Percentiles rank a stretch among this genome's conserved stretches.
phyloP scores from a whole-genome alignment of 768 basidiomycete species.

The Butyriboletus loyo region DNA sequence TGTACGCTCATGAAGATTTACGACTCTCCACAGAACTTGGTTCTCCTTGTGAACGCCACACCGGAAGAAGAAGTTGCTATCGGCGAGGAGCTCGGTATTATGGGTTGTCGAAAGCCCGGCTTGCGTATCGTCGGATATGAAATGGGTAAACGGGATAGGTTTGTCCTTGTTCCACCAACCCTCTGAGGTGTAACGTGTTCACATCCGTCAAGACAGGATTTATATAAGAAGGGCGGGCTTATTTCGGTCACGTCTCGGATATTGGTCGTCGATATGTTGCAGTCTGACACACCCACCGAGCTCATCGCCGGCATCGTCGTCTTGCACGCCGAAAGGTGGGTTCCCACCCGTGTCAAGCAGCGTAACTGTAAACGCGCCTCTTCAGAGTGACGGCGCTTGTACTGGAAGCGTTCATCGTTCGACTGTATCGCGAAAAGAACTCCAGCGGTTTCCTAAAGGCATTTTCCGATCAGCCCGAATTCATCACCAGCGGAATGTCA shows the following conservation, averaged over 20 bases:
- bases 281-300: constrained; percentile 77
- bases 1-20: constrained; percentile 92
- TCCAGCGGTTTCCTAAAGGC: constrained; percentile 90
- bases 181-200: constrained; percentile 1
- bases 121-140: constrained; percentile 82
- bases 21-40: constrained; percentile 77
- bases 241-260: constrained; percentile 93
- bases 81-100: constrained; percentile 87
- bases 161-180: constrained; percentile 19
- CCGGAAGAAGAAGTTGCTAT: constrained; percentile 89
- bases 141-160: constrained; percentile 77
- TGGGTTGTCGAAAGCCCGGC: constrained; percentile 88
- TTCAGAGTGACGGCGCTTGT: constrained; percentile 78
- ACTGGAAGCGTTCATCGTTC: constrained; percentile 89
- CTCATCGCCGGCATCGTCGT: constrained; percentile 88
- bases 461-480: constrained; percentile 95
- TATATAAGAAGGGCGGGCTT: constrained; percentile 87
- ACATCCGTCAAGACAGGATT: constrained; percentile 54
- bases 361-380: neutral
- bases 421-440: constrained; percentile 89
- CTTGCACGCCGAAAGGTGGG: constrained; percentile 86
- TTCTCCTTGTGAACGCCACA: constrained; percentile 80
- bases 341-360: neutral
- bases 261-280: constrained; percentile 91
- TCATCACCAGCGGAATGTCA: constrained; percentile 88